phyloP scores from a whole-genome alignment of 1,284 basidiomycete species.

The Erythrobasidium hasegawianum region DNA sequence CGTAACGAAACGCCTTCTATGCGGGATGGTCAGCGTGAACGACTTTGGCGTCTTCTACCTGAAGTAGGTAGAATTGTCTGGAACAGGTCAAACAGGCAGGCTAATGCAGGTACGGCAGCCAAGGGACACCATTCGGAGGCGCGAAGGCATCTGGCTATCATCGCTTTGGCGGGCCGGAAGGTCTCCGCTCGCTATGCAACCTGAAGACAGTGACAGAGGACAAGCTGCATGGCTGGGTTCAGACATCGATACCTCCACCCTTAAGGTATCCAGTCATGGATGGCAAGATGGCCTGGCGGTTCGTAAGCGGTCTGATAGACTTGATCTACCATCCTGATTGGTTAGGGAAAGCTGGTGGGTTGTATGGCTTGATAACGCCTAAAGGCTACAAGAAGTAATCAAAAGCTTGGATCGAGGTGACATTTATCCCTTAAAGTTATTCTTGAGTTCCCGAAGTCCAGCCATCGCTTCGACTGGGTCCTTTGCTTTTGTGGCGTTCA shows the following conservation, averaged over 20 bases:
- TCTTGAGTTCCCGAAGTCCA: conserved; percentile 35
- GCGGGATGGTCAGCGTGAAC: conserved; percentile 96
- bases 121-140: conserved; percentile 24
- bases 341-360: conserved; percentile 8
- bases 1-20: conserved; percentile 73
- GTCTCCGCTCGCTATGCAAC: conserved; percentile 77
- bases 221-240: conserved; percentile 71
- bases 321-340: conserved; percentile 16
- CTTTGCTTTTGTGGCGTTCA: conserved; percentile 11
- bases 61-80: conserved; percentile 19
- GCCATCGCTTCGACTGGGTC: conserved; percentile 28
- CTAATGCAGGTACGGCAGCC: conserved; percentile 68
- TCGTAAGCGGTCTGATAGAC: conserved; percentile 21
- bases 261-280: conserved; percentile 35
- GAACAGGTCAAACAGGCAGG: conserved; percentile 37
- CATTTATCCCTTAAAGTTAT: conserved; percentile 33
- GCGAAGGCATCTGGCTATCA: conserved; percentile 84
- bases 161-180: conserved; percentile 88
- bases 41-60: conserved; percentile 52
- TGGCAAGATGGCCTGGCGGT: conserved; percentile 12
- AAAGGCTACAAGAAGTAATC: not conserved
- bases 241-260: conserved; percentile 71
- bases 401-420: not conserved
- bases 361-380: conserved; percentile 3
- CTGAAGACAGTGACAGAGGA: conserved; percentile 83